Evolutionary conservation across 2,329 filamentous ascomycete species (phyloP), one percentile per base, ranked within the genome.

Genomic region (Graphilbum sp.): DNA sequence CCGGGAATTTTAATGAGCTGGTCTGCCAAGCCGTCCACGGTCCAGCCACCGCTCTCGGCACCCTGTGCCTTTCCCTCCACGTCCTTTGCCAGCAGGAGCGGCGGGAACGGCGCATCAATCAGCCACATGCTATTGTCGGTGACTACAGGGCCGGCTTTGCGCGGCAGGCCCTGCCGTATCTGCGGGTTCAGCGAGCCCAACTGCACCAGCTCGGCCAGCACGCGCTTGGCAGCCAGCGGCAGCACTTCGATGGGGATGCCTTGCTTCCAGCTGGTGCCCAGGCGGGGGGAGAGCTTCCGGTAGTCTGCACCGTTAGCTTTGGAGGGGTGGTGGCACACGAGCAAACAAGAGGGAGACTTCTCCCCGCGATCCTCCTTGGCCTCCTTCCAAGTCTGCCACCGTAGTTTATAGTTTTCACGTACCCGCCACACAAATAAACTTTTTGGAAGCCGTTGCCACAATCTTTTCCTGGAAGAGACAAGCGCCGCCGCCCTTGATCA

Each of bases 381-480:
- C n/a, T n/a, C n/a, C n/a, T n/a, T n/a, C n/a, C n/a, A n/a, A n/a
- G n/a, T n/a, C n/a, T n/a, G n/a, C n/a, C n/a, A n/a, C n/a, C n/a
- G n/a, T n/a, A n/a, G n/a, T n/a, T n/a, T n/a, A n/a, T n/a, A n/a
- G n/a, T n/a, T n/a, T n/a, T n/a, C n/a, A 46, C 44, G 5, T 32
- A 47, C 44, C 45, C 76, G 53, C 43, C 3, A 53, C 48, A 50
- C 83, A 88, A 45, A 95, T 69, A 52, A 95, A 94, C 54, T 83
- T 82, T 58, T 75, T 81, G 4, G 85, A 79, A 36, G 80, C 73
- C 43, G 84, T 74, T 5, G 87, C 87, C 5, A 98, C 87, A 27
- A 98, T 67, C 65, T 98, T 98, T 63, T 98, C 90, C 59, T 96
- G 90, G 63, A 94, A 93, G 40, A 96, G 62, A 59, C 90, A 98